Conservation (phyloP, 192 early-diverging fungal genomes). For the Gryganskiella cystojenkinii region DNA sequence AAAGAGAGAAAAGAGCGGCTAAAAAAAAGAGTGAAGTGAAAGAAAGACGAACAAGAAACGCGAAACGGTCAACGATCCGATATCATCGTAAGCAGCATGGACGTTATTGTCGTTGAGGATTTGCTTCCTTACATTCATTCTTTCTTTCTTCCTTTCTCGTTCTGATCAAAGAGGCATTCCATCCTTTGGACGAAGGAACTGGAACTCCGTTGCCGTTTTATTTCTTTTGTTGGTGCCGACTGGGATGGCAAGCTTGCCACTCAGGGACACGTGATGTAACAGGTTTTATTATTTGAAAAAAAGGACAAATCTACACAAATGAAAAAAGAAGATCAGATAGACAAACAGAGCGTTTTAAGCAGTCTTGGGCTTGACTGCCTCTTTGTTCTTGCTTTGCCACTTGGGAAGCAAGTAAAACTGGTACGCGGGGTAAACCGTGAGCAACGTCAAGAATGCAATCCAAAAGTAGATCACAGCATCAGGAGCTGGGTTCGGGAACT, state of each 20-base stretch:
- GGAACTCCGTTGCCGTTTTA: neutral
- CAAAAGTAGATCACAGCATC: constrained; percentile 77
- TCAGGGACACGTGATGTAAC: too few relatives aligned
- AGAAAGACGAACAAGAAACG: neutral
- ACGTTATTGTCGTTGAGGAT: too few relatives aligned
- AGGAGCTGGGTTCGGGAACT: constrained; percentile 87
- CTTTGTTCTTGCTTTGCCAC: constrained; percentile 14
- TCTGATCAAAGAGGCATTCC: neutral
- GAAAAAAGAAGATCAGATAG: too few relatives aligned
- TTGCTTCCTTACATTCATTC: too few relatives aligned
- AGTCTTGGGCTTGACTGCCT: constrained; percentile 8
- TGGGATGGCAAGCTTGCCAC: too few relatives aligned
- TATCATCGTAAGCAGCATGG: neutral
- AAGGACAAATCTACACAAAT: too few relatives aligned
- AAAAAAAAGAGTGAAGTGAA: neutral
- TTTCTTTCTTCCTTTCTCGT: too few relatives aligned
- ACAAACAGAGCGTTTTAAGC: too few relatives aligned
- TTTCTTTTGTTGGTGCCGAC: neutral
- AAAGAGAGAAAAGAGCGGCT: neutral
- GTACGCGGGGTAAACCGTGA: constrained; percentile 81
- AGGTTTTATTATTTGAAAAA: too few relatives aligned
- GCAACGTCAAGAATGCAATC: constrained; percentile 64
- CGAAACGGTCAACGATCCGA: neutral
- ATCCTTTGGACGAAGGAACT: too few relatives aligned
- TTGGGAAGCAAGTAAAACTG: constrained; percentile 65